Evolutionary conservation across 2,329 filamentous ascomycete species (phyloP).

Genomic region (Ramichloridium luteum): DNA sequence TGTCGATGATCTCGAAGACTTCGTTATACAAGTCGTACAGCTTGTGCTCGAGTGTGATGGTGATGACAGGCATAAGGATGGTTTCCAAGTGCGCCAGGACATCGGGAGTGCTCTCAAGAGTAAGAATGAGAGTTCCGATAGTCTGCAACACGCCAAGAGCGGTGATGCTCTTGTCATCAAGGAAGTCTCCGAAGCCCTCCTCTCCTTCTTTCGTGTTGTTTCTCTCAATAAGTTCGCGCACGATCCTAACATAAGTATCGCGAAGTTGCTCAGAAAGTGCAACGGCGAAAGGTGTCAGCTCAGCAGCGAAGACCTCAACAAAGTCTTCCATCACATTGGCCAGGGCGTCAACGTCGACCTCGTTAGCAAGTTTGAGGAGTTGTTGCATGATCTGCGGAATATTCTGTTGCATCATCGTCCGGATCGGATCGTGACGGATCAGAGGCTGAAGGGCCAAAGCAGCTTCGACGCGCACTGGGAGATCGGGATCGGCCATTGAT

Average conservation of each 20-base stretch:
- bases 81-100: constrained; percentile 89
- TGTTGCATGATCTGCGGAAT: constrained; percentile 99
- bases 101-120: constrained; percentile 91
- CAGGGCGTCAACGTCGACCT: constrained; percentile 92
- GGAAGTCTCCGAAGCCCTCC: constrained; percentile 73
- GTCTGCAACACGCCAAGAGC: constrained; percentile 93
- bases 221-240: constrained; percentile 80
- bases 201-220: constrained; percentile 66
- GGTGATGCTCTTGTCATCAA: constrained; percentile 97
- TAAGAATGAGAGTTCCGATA: constrained; percentile 92
- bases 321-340: constrained; percentile 99
- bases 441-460: constrained; percentile 88
- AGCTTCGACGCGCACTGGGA: constrained; percentile 88
- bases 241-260: constrained; percentile 90
- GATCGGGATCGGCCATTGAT: constrained; percentile 86
- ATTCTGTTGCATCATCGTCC: constrained; percentile 89
- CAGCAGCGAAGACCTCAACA: constrained; percentile 94
- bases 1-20: constrained; percentile 97
- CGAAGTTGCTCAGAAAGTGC: constrained; percentile 89
- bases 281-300: constrained; percentile 92
- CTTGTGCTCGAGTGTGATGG: constrained; percentile 93
- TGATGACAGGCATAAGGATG: constrained; percentile 93
- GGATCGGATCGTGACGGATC: constrained; percentile 89
- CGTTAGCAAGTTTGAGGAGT: constrained; percentile 88
- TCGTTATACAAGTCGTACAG: constrained; percentile 97